Base-by-base conservation (phyloP, 225 moss, liverwort and hornwort genomes). In the Polytrichum formosum region DNA sequence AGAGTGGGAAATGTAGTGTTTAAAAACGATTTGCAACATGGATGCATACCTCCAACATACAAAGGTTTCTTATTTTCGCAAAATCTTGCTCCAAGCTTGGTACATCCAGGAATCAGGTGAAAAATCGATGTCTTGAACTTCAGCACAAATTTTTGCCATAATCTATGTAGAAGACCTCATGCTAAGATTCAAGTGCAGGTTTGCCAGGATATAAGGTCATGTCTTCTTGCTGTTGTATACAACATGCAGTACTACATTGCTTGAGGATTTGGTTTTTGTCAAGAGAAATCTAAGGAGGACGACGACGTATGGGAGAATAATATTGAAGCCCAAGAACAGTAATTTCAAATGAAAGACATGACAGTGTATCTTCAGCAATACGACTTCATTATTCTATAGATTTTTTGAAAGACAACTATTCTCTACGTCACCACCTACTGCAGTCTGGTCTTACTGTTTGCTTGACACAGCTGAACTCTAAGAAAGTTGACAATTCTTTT, bases 101-200 rank as follows among this genome's bases (percentile, higher is more conserved):
- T 55, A 17, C 7, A 4, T 67, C 25, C 27, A 25, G 68, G 68
- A 56, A 26, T n/a, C 18, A 69, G 68, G 55, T 69, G 26, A 55
- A 54, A 54, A 18, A 23, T 63, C 18, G 6, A 18, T 63, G 9
- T 23, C 17, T 26, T 26, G 28, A 27, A 46, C 16, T 4, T 46
- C 46, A 20, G 59, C 23, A 23, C 59, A 59, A 6, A 23, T 20
- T 6, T 59, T 59, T 22, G 13, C 46, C 9, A 59, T 59, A 23
- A 23, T n/a, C 59, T 59, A 20, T 59, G 21, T 23, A 59, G 21
- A 59, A 21, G 59, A 23, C 2, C 6, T 23, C 2, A 2, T 59
- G 59, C n/a, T 22, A 59, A 59, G 6, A 20, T 59, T 59, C 46
- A 16, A 46, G 46, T 0, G 13, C 46, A 46, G 13, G 46, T 46